Base-by-base conservation (phyloP, 2,329 filamentous ascomycete species). In the Phoma sp. region DNA sequence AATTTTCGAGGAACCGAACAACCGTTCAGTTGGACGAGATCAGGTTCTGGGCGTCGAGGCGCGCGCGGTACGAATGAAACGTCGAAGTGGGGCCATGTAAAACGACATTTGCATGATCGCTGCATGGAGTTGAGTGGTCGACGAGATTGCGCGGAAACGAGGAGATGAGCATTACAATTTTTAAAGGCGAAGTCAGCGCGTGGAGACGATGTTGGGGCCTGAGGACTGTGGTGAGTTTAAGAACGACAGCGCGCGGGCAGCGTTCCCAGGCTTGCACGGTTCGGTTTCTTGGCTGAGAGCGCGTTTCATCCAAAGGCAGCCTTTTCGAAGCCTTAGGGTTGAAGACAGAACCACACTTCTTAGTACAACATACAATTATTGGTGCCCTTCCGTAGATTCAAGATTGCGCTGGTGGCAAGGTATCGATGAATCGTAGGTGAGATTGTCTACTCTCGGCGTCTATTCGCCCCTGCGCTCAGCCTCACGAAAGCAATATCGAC, bases 51-150 rank as follows among this genome's bases (percentile, higher is more conserved):
- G 47, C 52, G 46, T 46, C 33, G 46, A 46, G 35, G 29, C 39
- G 47, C 32, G 42, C 50, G 44, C 50, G 62, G 51, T 44, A 53
- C 27, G 44, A 25, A 7, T 59, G 59, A 62, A 64, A 67, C 61
- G 18, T 47, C 35, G 33, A 47, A 54, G 61, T 59, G 60, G 57
- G 59, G 57, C 63, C 23, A 40, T 9, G 29, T 57, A 59, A 67
- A 67, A 67, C 65, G 47, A 40, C 40, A 41, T 45, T n/a, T 58
- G 65, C 50, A 46, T 50, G 62, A 62, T 67, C 64, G 60, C 44
- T 39, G 27, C 61, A 57, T 36, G 63, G 60, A 45, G 49, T 25
- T 38, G 0, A 46, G 45, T 35, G 45, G 45, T 48, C 23, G 33
- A 45, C 27, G 45, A 54, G 13, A 54, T 54, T 54, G 45, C 45